Evolutionary conservation across 352 stramenopile species (phyloP), one percentile per base, ranked within the genome.

Genomic region (Pythium brachiatum): DNA sequence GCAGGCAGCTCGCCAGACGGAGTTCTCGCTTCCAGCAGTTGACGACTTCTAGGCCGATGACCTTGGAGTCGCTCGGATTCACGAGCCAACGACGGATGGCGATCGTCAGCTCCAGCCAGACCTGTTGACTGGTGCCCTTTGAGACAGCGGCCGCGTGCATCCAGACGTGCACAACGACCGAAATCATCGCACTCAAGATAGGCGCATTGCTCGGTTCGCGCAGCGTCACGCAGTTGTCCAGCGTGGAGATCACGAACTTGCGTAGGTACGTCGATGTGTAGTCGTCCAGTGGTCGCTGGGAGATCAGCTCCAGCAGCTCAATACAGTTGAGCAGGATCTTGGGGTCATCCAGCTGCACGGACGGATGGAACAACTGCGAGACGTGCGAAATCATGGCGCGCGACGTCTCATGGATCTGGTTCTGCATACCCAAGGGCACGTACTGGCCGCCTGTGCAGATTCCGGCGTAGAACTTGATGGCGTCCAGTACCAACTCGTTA

Each of bases 1-100:
- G 69, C 38, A 94, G 53, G 47, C 82, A 92, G 60, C 84, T 94
- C n/a, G 81, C 60, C 8, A 94, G 90, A 0, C 82, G 76, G 9
- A 95, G 60, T 60, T 95, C 86, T 13, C 85, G 81, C 57, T 92
- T 92, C 86, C 86, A 95, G 66, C 86, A 92, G 34, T 91, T 84
- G 21, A 94, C 76, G 2, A 94, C 62, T 70, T 93, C 83, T 2
- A 73, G 59, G 1, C 77, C 84, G 20, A 94, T 73, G 0, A 74
- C 60, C 43, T 90, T 88, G 0, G 70, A 53, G 34, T 91, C 83
- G 9, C 62, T 78, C 32, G 76, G 73, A 41, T 78, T 89, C 0
- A 90, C 73, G 11, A 95, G 68, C 86, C 86, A 95, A 5, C 86
- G 84, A 0, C 84, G 74, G 34, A 95, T 88, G 1, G 83, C 81